A percentile compares a stretch with the other conserved stretches of the same genome.
Evolutionary conservation across 345 rosid species (phyloP).

Genomic region (Acer saccharum): DNA sequence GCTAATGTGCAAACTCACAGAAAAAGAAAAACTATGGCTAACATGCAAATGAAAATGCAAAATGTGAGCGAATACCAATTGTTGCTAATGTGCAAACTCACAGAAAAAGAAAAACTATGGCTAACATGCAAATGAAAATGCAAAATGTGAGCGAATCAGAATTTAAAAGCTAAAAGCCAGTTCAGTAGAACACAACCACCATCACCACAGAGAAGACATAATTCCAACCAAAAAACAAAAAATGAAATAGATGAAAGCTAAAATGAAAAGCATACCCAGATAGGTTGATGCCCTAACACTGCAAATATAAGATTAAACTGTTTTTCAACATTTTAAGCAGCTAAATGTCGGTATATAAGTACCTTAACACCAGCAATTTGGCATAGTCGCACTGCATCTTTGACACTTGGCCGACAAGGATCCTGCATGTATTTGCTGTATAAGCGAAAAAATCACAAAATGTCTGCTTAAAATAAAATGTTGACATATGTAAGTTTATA

Average conservation of each 20-base stretch:
- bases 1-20: not conserved
- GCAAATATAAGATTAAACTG: not conserved
- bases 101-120: not conserved
- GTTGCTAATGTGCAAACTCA: not conserved
- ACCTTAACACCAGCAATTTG: conserved; percentile 96
- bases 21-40: not conserved
- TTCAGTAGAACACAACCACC: not conserved
- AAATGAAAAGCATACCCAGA: not conserved
- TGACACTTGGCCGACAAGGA: conserved; percentile 92
- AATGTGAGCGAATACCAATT: not conserved
- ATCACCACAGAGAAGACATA: not conserved
- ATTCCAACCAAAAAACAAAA: not conserved
- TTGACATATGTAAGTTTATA: not conserved
- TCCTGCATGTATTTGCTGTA: conserved; percentile 54
- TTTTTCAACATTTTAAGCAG: not conserved
- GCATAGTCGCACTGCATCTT: conserved; percentile 73
- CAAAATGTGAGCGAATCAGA: not conserved
- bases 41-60: not conserved
- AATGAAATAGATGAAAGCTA: not conserved
- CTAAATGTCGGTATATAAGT: not conserved
- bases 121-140: not conserved
- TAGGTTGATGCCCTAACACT: not conserved
- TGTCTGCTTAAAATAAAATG: not conserved
- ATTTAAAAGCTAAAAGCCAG: not conserved
- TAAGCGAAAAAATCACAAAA: conserved; percentile 4